Evolutionary conservation across 2,329 filamentous ascomycete genomes (phyloP), one percentile per base, ranked within the genome.

Genomic region (Diplodia sapinea): DNA sequence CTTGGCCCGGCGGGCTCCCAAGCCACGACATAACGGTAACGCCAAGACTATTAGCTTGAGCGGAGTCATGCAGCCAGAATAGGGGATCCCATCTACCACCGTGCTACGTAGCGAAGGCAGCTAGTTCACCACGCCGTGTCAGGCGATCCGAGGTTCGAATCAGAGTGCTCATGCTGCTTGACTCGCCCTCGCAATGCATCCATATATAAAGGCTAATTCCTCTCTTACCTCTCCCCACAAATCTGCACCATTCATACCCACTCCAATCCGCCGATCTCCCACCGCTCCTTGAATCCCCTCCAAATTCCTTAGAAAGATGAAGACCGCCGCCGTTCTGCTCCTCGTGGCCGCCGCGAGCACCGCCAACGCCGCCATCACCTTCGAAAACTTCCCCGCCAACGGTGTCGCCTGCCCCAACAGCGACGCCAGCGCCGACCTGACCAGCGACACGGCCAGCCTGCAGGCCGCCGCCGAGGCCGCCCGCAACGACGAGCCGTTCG

Each of bases 391-490:
- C 40, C 57, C 57, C 1, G 26, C 57, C 43, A 61, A 26, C 8
- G 57, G 57, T 29, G 8, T 61, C 17, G 26, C 57, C 15, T 61
- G 57, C 57, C 57, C 57, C 40, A 59, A 59, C 55, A n/a, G 17
- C 23, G 55, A 43, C 6, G 33, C 55, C 20, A 43, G 36, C 55
- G 36, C 15, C 55, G 17, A 59, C 36, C n/a, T 59, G 55, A 59
- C 13, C 55, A 43, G 55, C 20, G 13, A 8, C 20, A 61, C 57
- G 23, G 57, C 43, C 8, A 26, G n/a, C 29, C 40, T 61, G 15
- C 12, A 61, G 29, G 40, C 40, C 9, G 40, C 40, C 5, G 57
- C 57, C 40, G 15, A 49, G 8, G 40, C 40, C 11, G 57, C 57
- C 23, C 49, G 29, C 38, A 49, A 31, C 23, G 23, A n/a, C 23